Conservation (phyloP, 2,329 filamentous ascomycete species). For the Sporothrix pseudoabietina region DNA sequence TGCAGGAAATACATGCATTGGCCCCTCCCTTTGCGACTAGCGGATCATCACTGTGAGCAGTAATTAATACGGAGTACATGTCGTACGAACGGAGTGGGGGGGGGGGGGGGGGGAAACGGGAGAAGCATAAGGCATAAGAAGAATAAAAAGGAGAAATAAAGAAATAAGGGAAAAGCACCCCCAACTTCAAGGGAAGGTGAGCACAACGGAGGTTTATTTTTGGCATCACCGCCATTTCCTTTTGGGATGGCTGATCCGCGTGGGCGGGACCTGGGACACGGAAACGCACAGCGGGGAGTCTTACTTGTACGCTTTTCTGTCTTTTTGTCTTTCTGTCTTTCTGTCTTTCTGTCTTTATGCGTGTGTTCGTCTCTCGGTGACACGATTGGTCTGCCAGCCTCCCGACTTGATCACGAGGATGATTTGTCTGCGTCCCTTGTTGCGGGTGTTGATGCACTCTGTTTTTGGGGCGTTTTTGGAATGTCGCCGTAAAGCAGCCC, state of each 20-base stretch:
- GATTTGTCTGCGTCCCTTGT: conserved; percentile 9
- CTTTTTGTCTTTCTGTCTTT: not conserved
- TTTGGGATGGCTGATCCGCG: conserved; percentile 26
- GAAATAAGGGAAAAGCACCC: not conserved
- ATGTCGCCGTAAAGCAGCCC: not conserved
- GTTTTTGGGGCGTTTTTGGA: not conserved
- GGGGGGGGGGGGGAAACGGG: not conserved
- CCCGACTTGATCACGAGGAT: not conserved
- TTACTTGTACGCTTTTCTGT: not conserved
- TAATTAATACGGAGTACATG: conserved; percentile 16
- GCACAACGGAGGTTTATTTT: conserved; percentile 32
- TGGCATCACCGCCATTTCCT: conserved; percentile 31
- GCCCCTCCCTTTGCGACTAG: not conserved
- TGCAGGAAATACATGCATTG: not conserved
- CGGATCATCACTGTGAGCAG: conserved; percentile 15
- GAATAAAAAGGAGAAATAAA: not conserved
- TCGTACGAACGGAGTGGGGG: too few relatives aligned
- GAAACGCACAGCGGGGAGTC: conserved; percentile 1
- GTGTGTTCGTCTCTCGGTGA: not conserved
- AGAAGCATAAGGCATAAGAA: not conserved
- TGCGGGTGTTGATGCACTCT: conserved; percentile 6
- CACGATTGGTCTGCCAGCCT: conserved; percentile 8
- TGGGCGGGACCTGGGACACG: conserved; percentile 23
- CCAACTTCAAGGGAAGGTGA: not conserved
- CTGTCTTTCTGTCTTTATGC: too few relatives aligned